phyloP scores from a whole-genome alignment of 495 filamentous ascomycete species.

The Trichoderma reesei region DNA sequence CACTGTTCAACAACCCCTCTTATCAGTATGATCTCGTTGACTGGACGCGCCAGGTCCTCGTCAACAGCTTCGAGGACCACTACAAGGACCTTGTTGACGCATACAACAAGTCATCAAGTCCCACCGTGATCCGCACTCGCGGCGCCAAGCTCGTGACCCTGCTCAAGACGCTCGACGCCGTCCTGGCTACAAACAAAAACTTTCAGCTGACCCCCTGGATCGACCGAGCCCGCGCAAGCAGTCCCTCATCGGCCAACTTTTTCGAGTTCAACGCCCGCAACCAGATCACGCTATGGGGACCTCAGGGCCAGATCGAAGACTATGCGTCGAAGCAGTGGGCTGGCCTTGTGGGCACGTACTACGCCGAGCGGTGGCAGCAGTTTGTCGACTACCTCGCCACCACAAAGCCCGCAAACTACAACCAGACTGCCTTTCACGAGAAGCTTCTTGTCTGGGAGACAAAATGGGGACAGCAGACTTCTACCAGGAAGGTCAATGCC shows the following conservation, averaged over 20 bases:
- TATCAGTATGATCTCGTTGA: slow-evolving; percentile 44
- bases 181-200: slow-evolving; percentile 35
- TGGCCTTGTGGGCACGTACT: slow-evolving; percentile 40
- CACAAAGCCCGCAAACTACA: slow-evolving; percentile 23
- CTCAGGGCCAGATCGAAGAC: slow-evolving; percentile 38
- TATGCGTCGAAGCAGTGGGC: slow-evolving; percentile 43
- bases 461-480: slow-evolving; percentile 29
- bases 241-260: slow-evolving; percentile 28
- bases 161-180: slow-evolving; percentile 30
- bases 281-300: slow-evolving; percentile 47
- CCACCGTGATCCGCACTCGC: slow-evolving; percentile 14
- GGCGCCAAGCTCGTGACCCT: slow-evolving; percentile 26
- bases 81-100: slow-evolving; percentile 31
- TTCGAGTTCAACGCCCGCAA: slow-evolving; percentile 44
- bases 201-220: slow-evolving; percentile 40
- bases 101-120: slow-evolving; percentile 19
- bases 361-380: slow-evolving; percentile 37
- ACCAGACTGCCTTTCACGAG: slow-evolving; percentile 22
- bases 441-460: slow-evolving; percentile 29
- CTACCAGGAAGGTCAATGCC: slow-evolving; percentile 14
- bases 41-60: slow-evolving; percentile 40
- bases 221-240: slow-evolving; percentile 26
- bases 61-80: slow-evolving; percentile 34
- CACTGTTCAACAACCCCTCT: slow-evolving; percentile 35
- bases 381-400: slow-evolving; percentile 37